Evolutionary conservation across 78 protist genomes (phyloP), one percentile per base, ranked within the genome.

Genomic region (Dictyostelium citrinum): DNA sequence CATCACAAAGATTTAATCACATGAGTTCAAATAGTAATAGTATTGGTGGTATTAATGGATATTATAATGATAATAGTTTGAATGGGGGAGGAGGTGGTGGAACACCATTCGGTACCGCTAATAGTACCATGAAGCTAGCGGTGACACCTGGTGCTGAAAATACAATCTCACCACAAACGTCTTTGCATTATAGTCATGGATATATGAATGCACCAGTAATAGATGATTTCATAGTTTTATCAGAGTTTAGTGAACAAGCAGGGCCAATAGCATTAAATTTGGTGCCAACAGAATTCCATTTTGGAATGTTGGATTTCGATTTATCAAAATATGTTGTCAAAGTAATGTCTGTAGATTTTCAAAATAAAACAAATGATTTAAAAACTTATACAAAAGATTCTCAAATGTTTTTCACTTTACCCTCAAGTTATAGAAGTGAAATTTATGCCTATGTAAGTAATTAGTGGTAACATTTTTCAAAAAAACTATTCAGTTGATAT

Each of bases 321-420:
- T 20, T 88, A 14, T 33, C 83, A 77, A 81, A 71, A 31, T 95
- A 90, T 55, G 97, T 91, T 5, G 82, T 95, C 46, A 90, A 95
- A 68, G 90, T 80, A 33, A 91, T 95, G 96, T 83, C 97, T 9
- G 96, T 86, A 3, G 97, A 95, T 80, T 83, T 91, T 60, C 97
- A 95, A 81, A 94, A 88, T 83, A 94, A 94, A 75, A 84, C 92
- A 33, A 91, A 80, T 60, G 97, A 81, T 39, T 55, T 88, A 17
- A 81, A 83, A 16, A 90, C 93, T 79, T 88, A 88, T 46, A 76
- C 93, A 2, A 88, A 88, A 49, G 93, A 88, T 35, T 43, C 86
- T 17, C 93, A 88, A 75, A 88, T 88, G 93, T 88, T 79, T 72
- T 88, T 72, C 39, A 88, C 93, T 11, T 29, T 88, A 37, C 46